phyloP scores from a whole-genome alignment of 768 basidiomycete species.

The Pleurotus tuber-regium region DNA sequence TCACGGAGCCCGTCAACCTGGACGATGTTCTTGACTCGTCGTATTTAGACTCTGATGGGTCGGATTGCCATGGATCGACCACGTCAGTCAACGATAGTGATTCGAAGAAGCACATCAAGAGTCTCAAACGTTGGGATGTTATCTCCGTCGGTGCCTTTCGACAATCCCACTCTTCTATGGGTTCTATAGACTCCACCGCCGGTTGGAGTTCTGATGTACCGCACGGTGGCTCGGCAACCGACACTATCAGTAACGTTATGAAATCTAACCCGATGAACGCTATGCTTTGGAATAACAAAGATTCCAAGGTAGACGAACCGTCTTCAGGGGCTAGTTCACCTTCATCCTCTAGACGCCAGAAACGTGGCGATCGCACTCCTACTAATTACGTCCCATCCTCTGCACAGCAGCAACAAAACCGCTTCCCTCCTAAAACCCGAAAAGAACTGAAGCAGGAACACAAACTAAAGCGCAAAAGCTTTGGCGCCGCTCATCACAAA shows the following conservation, averaged over 20 bases:
- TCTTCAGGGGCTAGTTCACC: slow-evolving; percentile 37
- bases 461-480: slow-evolving; percentile 63
- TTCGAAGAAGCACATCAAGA: slow-evolving; percentile 27
- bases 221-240: slow-evolving; percentile 28
- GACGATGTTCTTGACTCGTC: slow-evolving; percentile 79
- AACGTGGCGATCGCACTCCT: slow-evolving; percentile 51
- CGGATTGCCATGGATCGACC: slow-evolving; percentile 27
- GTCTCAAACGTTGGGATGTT: slow-evolving; percentile 68
- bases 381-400: slow-evolving; percentile 25
- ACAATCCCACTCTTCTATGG: slow-evolving; percentile 44
- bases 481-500: slow-evolving; percentile 39
- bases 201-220: slow-evolving; percentile 36
- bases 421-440: slow-evolving; percentile 46
- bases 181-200: slow-evolving; percentile 14
- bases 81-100: slow-evolving; percentile 32
- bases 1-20: slow-evolving; percentile 58
- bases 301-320: slow-evolving; percentile 20
- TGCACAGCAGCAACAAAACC: slow-evolving; percentile 24
- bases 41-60: slow-evolving; percentile 59
- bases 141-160: slow-evolving; percentile 75
- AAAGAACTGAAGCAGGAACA: slow-evolving; percentile 68
- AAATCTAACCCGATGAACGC: slow-evolving; percentile 54
- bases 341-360: slow-evolving; percentile 37
- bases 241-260: slow-evolving; percentile 29
- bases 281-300: slow-evolving; percentile 51